Evolutionary conservation across 768 basidiomycete genomes (phyloP), one percentile per base, ranked within the genome.

Genomic region (Pholiota conissans): DNA sequence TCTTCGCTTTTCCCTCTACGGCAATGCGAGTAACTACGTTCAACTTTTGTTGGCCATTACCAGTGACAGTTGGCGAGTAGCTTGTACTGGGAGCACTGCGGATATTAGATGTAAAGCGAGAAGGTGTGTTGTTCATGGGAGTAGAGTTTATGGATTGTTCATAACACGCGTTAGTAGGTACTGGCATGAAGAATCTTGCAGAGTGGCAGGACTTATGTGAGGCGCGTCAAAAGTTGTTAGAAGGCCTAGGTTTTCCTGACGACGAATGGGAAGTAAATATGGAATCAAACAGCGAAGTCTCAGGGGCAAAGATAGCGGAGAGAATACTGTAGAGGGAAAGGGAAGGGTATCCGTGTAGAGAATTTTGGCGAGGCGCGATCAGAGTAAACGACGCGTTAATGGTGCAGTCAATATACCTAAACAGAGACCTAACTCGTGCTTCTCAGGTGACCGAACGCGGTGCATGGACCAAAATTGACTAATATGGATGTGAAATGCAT

Each of bases 21-120:
- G 84, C 85, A 29, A 91, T 79, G 50, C 87, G 86, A 47, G 88
- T 85, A 3, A 91, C 88, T 14, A 91, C 74, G 66, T 89, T 90
- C 50, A 85, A 65, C 65, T 81, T 85, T 49, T 77, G 76, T 55
- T 71, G 72, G 18, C 73, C 72, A 7, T 76, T 73, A 22, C 70
- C 73, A 9, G 78, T 80, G 37, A 81, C 62, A 3, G 81, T 81
- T 20, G 81, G 78, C 4, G 82, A 73, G 47, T 81, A 81, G 53
- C 70, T 73, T 37, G 67, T 72, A 56, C 63, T 69, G 22, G 69
- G 62, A 45, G 56, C 59, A 51, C 62, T 64, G 58, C 62, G 65
- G n/a, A 53, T 47, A n/a, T n/a, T n/a, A 48, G 62, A 54, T 39
- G 56, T 63, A 45, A 63, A 53, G 34, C 68, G 61, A 49, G 68